Percentiles rank a stretch among this genome's conserved stretches.
phyloP scores from a whole-genome alignment of 192 early-diverging fungal genomes.

The Linnemannia hyalina region DNA sequence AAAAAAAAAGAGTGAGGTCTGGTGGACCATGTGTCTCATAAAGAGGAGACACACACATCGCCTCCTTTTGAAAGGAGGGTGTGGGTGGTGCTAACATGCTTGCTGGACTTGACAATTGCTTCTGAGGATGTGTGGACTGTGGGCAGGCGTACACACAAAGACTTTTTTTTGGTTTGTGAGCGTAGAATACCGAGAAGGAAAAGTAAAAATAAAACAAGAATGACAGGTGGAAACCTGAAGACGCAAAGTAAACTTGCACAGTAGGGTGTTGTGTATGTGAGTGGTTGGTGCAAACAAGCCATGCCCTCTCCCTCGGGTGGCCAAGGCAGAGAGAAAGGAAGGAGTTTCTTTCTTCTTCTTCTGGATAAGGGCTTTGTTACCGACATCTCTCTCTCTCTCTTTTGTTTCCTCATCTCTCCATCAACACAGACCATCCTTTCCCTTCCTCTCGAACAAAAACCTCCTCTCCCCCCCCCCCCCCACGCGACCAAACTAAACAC shows the following conservation, averaged over 20 bases:
- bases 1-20: too few species aligned
- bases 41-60: too few species aligned
- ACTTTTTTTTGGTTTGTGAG: background rate
- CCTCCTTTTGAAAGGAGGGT: too few species aligned
- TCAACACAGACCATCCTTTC: background rate
- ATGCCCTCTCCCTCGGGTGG: background rate
- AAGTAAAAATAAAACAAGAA: background rate
- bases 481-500: background rate
- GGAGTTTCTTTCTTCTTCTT: background rate
- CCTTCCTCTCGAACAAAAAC: background rate
- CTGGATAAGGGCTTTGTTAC: background rate
- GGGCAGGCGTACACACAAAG: background rate
- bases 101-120: too few species aligned
- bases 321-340: background rate
- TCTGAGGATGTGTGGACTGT: background rate
- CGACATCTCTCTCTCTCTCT: background rate
- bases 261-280: too few species aligned
- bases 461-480: background rate
- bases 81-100: too few species aligned
- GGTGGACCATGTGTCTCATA: too few species aligned
- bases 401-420: background rate
- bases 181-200: conserved; percentile 5
- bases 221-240: background rate
- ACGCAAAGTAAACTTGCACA: background rate
- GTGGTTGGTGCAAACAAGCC: conserved; percentile 1